These are phyloP conservation scores for Phaseolus coccineus DNA, from an alignment of 331 rosid species.

Conservation along the genomic window DNA sequence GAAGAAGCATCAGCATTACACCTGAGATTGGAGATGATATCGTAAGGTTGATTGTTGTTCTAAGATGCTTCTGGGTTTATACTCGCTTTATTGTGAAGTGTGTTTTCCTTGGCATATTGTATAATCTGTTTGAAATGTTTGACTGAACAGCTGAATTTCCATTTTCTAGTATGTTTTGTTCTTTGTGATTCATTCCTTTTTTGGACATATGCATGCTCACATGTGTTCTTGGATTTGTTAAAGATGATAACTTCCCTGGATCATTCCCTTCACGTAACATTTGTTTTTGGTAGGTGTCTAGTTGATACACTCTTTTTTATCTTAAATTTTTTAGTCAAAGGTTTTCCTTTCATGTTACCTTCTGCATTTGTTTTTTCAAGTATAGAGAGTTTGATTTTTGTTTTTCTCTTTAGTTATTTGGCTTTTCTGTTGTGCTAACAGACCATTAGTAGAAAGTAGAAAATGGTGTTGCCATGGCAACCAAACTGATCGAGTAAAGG, in stretches of 20 bases:
- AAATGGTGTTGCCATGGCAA: constrained; percentile 6
- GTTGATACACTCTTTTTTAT: neutral
- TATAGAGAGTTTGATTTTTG: constrained; percentile 1
- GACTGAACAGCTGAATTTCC: constrained; percentile 20
- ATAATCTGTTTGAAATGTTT: constrained; percentile 31
- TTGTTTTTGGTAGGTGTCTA: neutral
- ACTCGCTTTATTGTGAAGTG: constrained; percentile 38
- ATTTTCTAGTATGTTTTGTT: constrained; percentile 8
- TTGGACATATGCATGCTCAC: constrained; percentile 29
- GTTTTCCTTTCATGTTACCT: neutral
- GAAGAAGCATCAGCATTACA: constrained; percentile 98
- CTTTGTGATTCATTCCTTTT: constrained; percentile 10
- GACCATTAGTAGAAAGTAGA: constrained; percentile 27
- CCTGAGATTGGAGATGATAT: constrained; percentile 99
- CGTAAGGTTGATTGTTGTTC: constrained; percentile 78
- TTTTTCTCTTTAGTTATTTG: constrained; percentile 12
- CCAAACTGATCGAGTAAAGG: neutral
- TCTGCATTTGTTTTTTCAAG: constrained; percentile 20
- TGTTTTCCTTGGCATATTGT: constrained; percentile 27
- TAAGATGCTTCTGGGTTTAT: constrained; percentile 37
- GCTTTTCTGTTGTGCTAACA: constrained; percentile 8
- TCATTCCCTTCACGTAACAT: constrained; percentile 11
- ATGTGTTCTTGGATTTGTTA: constrained; percentile 24
- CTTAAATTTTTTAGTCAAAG: neutral
- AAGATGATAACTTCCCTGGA: constrained; percentile 27